Base-by-base conservation (phyloP, 1,284 basidiomycete genomes). In the Ceratobasidium theobromae region DNA sequence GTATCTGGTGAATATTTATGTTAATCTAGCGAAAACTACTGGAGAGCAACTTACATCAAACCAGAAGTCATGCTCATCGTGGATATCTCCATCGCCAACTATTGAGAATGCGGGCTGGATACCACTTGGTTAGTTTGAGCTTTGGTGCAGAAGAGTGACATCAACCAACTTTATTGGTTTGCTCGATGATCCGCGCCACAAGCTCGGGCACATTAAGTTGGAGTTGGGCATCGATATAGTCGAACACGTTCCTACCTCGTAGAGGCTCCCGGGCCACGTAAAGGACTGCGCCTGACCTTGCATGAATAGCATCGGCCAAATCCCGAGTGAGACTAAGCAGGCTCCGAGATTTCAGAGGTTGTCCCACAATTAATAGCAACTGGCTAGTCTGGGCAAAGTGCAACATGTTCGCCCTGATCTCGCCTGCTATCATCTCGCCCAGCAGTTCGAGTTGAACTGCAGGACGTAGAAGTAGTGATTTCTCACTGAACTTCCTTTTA, bases 51-150 rank as follows among this genome's bases (percentile, higher is more conserved):
- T 51, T 25, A 65, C 62, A 18, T 65, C 62, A 14, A 33, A 43
- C 62, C 62, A 65, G 9, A 65, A 38, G n/a, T 65, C 62, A 0
- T 8, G 3, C 1, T 65, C 62, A 21, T 30, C 40, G 16, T n/a
- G 12, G 11, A 25, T 35, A 45, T 45, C 41, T 28, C 4, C 11
- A 14, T 35, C 45, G 5, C 4, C 21, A 4, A 5, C 18, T n/a
- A n/a, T n/a, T n/a, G n/a, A n/a, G n/a, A n/a, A n/a, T n/a, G n/a
- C n/a, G n/a, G n/a, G n/a, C n/a, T n/a, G n/a, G n/a, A n/a, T n/a
- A n/a, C n/a, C n/a, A n/a, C n/a, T n/a, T n/a, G n/a, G n/a, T n/a
- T n/a, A n/a, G n/a, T n/a, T n/a, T n/a, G n/a, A n/a, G n/a, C n/a
- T n/a, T n/a, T n/a, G n/a, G n/a, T n/a, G n/a, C n/a, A n/a, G n/a